Evolutionary conservation across 2,329 filamentous ascomycete genomes (phyloP).

Genomic region (Xylariomycetidae sp.): DNA sequence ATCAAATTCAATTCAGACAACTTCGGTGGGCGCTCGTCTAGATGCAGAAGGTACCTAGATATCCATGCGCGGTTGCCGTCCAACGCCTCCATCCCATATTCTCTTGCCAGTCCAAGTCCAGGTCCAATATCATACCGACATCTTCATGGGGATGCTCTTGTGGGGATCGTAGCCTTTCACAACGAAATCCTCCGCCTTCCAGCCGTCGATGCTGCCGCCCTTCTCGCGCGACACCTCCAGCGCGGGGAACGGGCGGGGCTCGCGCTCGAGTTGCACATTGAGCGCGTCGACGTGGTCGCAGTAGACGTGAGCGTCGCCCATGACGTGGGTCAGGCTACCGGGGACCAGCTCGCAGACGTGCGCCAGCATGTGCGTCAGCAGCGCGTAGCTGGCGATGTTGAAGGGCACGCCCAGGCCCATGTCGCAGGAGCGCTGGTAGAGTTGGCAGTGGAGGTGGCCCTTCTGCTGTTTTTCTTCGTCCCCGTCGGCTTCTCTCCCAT

Average conservation of each 20-base stretch:
- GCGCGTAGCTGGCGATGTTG: slow-evolving; percentile 92
- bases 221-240: slow-evolving; percentile 64
- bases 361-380: slow-evolving; percentile 92
- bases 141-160: slow-evolving; percentile 94
- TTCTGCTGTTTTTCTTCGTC: slow-evolving; percentile 34
- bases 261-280: slow-evolving; percentile 69
- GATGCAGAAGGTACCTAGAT: no score
- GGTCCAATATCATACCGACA: slow-evolving; percentile 77
- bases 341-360: slow-evolving; percentile 79
- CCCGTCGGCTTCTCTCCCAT: no score
- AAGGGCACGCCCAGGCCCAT: slow-evolving; percentile 97
- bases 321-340: slow-evolving; percentile 84
- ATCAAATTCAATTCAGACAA: no score
- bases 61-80: no score
- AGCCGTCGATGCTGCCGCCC: slow-evolving; percentile 78
- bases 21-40: no score
- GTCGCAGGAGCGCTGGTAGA: slow-evolving; percentile 93
- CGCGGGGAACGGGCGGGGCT: slow-evolving; percentile 75
- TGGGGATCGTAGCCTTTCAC: slow-evolving; percentile 86
- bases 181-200: slow-evolving; percentile 82
- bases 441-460: slow-evolving; percentile 75
- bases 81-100: no score
- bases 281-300: slow-evolving; percentile 86
- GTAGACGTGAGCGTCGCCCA: slow-evolving; percentile 98
- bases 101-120: no score